Percentiles rank a stretch among this genome's conserved stretches.
These are phyloP conservation scores for Alternaria gaisen DNA, from an alignment of 2,329 filamentous ascomycete species.

Conservation along the genomic window DNA sequence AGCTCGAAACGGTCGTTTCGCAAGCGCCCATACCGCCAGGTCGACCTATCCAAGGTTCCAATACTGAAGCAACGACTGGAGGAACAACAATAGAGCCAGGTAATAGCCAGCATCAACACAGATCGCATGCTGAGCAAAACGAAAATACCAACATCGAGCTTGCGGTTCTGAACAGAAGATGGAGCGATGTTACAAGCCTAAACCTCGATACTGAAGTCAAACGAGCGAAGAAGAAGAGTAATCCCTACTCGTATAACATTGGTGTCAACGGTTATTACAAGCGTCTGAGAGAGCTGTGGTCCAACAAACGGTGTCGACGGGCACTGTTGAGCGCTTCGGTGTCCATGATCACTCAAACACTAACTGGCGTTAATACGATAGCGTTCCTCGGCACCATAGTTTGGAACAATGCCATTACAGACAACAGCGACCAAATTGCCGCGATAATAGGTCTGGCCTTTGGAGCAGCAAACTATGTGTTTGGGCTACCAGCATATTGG, in stretches of 20 bases:
- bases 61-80: not conserved
- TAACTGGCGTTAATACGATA: conserved; percentile 25
- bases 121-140: not conserved
- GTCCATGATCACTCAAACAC: conserved; percentile 30
- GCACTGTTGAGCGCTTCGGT: conserved; percentile 26
- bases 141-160: conserved; percentile 11
- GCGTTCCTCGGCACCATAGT: conserved; percentile 30
- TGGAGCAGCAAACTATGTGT: conserved; percentile 30
- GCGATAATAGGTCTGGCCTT: conserved; percentile 31
- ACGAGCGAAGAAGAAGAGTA: conserved; percentile 8
- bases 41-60: not conserved
- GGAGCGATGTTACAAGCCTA: conserved; percentile 20
- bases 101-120: not conserved
- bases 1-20: not conserved
- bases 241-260: conserved; percentile 33
- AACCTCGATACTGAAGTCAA: conserved; percentile 12
- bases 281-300: conserved; percentile 25
- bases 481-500: conserved; percentile 33
- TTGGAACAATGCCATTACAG: conserved; percentile 17
- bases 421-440: conserved; percentile 12
- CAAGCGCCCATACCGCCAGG: not conserved
- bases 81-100: not conserved
- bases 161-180: not conserved
- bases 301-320: conserved; percentile 28
- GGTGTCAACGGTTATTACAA: conserved; percentile 34